Evolutionary conservation across 2,329 filamentous ascomycete genomes (phyloP), one percentile per base, ranked within the genome.

Genomic region (Phialocephala sp.): DNA sequence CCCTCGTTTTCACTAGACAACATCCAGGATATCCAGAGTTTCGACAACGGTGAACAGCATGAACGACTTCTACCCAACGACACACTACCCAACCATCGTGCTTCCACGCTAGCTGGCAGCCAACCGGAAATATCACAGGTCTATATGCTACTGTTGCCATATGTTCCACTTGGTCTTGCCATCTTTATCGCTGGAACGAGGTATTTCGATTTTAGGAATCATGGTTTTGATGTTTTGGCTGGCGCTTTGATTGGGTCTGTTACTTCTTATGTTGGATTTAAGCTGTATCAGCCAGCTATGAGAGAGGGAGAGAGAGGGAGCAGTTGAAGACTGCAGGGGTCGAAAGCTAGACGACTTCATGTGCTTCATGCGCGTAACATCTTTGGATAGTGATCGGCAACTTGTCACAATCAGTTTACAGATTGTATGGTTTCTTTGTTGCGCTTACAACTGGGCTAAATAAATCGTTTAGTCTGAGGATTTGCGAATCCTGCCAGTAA

Each of bases 101-200:
- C 37, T 41, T 41, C 37, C 12, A 41, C 12, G 37, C 37, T 18
- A 41, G 37, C 11, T 41, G 15, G 37, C 37, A 41, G 9, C 15
- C 37, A 41, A 41, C 37, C 15, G 15, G 37, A 41, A 12, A 2
- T 18, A 11, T 55, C 32, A 15, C 52, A 5, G 24, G 22, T 55
- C 24, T 55, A 55, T 55, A 24, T 27, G 52, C 15, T 55, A 20
- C 52, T 55, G 52, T 55, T 55, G n/a, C 52, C 52, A 9, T 55
- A 55, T 22, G 35, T 55, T 35, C 52, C 52, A 55, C 52, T 55
- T 35, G 52, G 52, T 27, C 52, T 55, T 18, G 52, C 52, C 1
- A 55, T 55, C 24, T 55, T 55, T 55, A 55, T 55, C 27, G 52
- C 52, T 9, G 52, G 52, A 35, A 55, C 52, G 52, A 55, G 52